phyloP scores from a whole-genome alignment of 2,329 filamentous ascomycete genomes.

The Fusarium sp. region DNA sequence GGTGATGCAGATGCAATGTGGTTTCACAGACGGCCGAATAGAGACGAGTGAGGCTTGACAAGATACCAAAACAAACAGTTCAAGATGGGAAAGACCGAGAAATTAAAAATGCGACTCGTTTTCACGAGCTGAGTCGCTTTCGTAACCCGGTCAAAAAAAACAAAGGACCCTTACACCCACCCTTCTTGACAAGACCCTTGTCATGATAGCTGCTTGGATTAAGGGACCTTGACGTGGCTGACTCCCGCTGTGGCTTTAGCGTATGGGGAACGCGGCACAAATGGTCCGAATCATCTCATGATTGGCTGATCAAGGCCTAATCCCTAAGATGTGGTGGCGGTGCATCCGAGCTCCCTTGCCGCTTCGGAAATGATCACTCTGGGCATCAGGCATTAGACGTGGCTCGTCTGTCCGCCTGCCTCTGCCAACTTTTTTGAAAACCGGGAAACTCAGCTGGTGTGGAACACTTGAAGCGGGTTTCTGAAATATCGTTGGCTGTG shows the following conservation, averaged over 20 bases:
- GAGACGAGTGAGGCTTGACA: neutral
- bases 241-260: conserved; percentile 38
- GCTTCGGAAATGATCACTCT: conserved; percentile 42
- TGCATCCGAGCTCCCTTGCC: conserved; percentile 30
- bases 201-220: conserved; percentile 38
- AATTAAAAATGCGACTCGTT: conserved; percentile 28
- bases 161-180: conserved; percentile 34
- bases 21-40: neutral
- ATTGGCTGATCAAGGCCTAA: conserved; percentile 15
- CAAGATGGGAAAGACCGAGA: conserved; percentile 18
- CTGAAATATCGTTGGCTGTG: conserved; percentile 31
- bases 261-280: conserved; percentile 25
- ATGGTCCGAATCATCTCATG: conserved; percentile 23
- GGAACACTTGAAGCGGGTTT: conserved; percentile 22
- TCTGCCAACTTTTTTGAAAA: conserved; percentile 43
- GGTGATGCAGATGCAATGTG: conserved; percentile 6
- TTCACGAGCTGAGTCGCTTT: conserved; percentile 30
- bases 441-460: conserved; percentile 32
- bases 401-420: conserved; percentile 33
- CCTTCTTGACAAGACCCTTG: conserved; percentile 22
- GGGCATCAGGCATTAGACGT: conserved; percentile 11
- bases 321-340: conserved; percentile 28
- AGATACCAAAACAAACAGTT: conserved; percentile 14
- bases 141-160: conserved; percentile 31
- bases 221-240: conserved; percentile 39